Conservation (phyloP, 2,329 filamentous ascomycete species). For the Cercospora zeae-maydis region DNA sequence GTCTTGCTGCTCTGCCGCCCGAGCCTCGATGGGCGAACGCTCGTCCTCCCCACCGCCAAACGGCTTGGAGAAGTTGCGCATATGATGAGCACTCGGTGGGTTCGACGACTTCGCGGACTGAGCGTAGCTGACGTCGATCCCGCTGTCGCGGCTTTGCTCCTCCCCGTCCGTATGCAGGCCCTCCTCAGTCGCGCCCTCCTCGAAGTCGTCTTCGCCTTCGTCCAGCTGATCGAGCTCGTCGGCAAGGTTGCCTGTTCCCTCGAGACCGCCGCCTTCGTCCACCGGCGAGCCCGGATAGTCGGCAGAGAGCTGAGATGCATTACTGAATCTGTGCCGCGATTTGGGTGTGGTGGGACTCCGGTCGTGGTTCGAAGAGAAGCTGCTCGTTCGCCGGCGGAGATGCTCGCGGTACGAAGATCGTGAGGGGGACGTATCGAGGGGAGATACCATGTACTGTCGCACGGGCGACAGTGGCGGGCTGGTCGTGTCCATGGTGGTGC, state of each 20-base stretch:
- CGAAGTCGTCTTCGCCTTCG: conserved; percentile 44
- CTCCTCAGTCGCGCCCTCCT: conserved; percentile 28
- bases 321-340: conserved; percentile 37
- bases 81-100: conserved; percentile 8
- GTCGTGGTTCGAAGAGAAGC: conserved; percentile 42
- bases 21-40: conserved; percentile 24
- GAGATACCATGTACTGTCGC: conserved; percentile 42
- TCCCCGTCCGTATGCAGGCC: conserved; percentile 19
- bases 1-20: neutral
- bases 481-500: conserved; percentile 29
- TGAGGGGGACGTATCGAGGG: conserved; percentile 42
- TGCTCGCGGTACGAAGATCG: conserved; percentile 29
- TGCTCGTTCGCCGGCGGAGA: conserved; percentile 36
- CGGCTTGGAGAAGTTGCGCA: conserved; percentile 36
- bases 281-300: conserved; percentile 37
- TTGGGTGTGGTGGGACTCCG: conserved; percentile 45
- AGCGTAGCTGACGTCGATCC: conserved; percentile 39
- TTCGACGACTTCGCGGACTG: conserved; percentile 1
- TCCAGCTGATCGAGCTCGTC: conserved; percentile 76
- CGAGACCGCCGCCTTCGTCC: conserved; percentile 41
- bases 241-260: conserved; percentile 71
- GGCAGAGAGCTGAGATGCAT: conserved; percentile 35
- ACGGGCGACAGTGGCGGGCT: conserved; percentile 45
- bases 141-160: conserved; percentile 40
- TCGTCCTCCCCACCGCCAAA: conserved; percentile 23